Conservation (phyloP, 768 basidiomycete genomes). For the Lactarius sanguifluus region DNA sequence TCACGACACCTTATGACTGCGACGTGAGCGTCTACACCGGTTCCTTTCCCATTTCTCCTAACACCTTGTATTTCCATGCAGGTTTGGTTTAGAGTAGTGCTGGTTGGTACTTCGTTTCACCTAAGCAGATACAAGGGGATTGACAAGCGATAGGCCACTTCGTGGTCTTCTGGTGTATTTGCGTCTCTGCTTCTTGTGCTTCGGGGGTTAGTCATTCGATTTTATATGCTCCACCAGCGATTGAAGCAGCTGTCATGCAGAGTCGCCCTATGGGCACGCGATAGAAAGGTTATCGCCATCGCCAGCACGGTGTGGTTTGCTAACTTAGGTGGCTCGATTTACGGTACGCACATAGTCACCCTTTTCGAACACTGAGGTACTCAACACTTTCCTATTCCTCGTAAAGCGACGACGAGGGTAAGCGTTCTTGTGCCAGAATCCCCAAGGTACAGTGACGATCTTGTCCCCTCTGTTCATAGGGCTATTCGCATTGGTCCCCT, state of each 20-base stretch:
- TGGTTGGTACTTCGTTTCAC: neutral
- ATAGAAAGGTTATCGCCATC: slow-evolving; percentile 5
- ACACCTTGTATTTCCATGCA: neutral
- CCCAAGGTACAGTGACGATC: neutral
- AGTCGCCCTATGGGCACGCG: slow-evolving; percentile 22
- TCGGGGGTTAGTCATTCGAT: slow-evolving; percentile 14
- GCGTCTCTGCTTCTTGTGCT: slow-evolving; percentile 25
- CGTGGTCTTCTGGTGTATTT: slow-evolving; percentile 17
- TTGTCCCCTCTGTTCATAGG: neutral
- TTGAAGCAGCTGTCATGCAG: neutral
- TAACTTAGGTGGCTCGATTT: slow-evolving; percentile 12
- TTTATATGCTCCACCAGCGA: neutral
- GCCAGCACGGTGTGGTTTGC: slow-evolving; percentile 5
- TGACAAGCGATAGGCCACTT: slow-evolving; percentile 16
- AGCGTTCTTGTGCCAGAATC: neutral
- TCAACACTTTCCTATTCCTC: neutral
- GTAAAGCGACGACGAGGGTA: slow-evolving; percentile 16
- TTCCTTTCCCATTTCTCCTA: neutral
- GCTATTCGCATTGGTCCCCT: neutral
- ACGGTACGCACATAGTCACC: slow-evolving; percentile 6
- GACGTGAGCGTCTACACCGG: neutral
- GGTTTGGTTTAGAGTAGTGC: slow-evolving; percentile 17
- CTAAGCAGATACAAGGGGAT: neutral
- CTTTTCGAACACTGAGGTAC: neutral
- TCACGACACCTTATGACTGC: slow-evolving; percentile 12